Evolutionary conservation across 116 monocot species (phyloP).

Genomic region (Posidonia oceanica): DNA sequence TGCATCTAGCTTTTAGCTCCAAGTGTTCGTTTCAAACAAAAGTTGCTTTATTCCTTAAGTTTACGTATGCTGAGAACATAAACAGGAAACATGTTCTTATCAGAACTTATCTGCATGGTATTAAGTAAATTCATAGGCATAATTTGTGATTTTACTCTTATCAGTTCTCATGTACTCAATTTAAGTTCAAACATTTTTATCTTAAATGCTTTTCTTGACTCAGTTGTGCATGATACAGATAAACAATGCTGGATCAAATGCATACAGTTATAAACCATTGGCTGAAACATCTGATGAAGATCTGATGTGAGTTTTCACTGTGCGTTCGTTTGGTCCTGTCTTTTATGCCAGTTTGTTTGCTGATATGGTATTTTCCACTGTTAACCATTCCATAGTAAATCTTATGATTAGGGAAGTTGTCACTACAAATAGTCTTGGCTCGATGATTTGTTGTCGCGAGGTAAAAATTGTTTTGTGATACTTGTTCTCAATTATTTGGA

Average conservation of each 20-base stretch:
- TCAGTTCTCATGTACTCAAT: not conserved
- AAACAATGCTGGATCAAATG: constrained; percentile 99
- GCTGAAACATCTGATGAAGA: constrained; percentile 84
- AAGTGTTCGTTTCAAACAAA: too few species aligned
- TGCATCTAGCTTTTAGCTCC: too few species aligned
- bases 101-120: not conserved
- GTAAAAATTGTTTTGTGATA: constrained; percentile 20
- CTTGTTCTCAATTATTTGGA: not conserved
- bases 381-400: not conserved
- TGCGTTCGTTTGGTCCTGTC: not conserved
- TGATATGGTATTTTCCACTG: not conserved
- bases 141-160: not conserved
- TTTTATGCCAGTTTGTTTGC: not conserved
- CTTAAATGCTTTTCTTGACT: not conserved
- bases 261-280: constrained; percentile 87
- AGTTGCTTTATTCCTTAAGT: too few species aligned
- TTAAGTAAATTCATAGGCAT: not conserved
- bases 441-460: constrained; percentile 96
- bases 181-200: too few species aligned
- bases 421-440: constrained; percentile 89
- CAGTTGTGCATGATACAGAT: constrained; percentile 69
- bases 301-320: constrained; percentile 59
- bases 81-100: not conserved
- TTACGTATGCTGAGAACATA: too few species aligned
- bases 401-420: constrained; percentile 77